Conservation (phyloP, 257 asterid genomes). For the Phtheirospermum japonicum region DNA sequence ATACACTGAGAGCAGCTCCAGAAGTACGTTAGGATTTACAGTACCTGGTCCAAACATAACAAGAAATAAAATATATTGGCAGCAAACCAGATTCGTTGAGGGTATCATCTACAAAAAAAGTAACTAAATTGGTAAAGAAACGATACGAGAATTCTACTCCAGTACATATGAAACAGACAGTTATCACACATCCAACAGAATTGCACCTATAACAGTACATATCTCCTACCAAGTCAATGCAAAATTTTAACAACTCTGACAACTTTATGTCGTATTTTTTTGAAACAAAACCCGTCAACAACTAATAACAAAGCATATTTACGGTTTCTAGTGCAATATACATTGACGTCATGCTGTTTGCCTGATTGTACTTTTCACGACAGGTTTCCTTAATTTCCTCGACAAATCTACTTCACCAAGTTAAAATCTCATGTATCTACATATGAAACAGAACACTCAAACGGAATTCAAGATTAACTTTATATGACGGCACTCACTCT, state of each 20-base stretch:
- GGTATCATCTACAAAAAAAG: conserved; percentile 22
- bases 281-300: conserved; percentile 5
- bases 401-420: no score
- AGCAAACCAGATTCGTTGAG: conserved; percentile 19
- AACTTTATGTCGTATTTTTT: neutral
- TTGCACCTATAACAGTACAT: conserved; percentile 6
- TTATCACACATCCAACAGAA: conserved; percentile 1
- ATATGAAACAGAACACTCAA: no score
- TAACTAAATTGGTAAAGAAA: conserved; percentile 8
- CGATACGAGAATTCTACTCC: neutral
- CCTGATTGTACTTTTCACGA: no score
- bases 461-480: no score
- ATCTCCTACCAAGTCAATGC: conserved; percentile 14
- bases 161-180: conserved; percentile 8
- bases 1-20: conserved; percentile 80
- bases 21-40: conserved; percentile 73
- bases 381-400: no score
- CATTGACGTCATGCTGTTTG: no score
- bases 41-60: conserved; percentile 51
- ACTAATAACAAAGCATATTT: conserved; percentile 8
- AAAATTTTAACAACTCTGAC: neutral
- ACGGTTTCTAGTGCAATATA: no score
- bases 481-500: no score
- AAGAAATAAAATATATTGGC: conserved; percentile 20
- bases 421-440: no score